Conservation (phyloP, 768 basidiomycete genomes). For the Amanita rimosa region DNA sequence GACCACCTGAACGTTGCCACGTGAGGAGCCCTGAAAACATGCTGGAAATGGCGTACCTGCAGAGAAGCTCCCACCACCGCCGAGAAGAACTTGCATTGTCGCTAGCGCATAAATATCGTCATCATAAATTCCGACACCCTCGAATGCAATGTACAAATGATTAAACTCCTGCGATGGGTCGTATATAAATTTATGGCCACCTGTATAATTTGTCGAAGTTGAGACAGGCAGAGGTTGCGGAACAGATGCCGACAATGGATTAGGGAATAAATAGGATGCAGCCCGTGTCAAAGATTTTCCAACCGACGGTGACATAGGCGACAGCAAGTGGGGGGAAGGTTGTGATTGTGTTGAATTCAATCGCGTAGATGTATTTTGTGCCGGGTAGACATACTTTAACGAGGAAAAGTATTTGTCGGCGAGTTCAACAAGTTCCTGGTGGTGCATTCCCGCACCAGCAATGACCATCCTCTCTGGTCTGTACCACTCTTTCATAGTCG, state of each 20-base stretch:
- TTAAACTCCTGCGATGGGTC: conserved; percentile 64
- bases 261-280: conserved; percentile 63
- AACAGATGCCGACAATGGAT: conserved; percentile 16
- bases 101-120: conserved; percentile 90
- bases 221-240: conserved; percentile 17
- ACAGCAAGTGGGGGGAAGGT: conserved; percentile 47
- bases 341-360: conserved; percentile 17
- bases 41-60: conserved; percentile 40
- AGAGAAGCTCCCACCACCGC: conserved; percentile 94
- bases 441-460: conserved; percentile 87
- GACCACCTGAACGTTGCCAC: conserved; percentile 50
- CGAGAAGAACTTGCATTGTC: conserved; percentile 89
- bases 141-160: conserved; percentile 88
- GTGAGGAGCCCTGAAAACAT: neutral
- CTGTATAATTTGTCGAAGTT: conserved; percentile 59
- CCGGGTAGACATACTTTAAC: conserved; percentile 28
- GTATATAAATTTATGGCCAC: conserved; percentile 66
- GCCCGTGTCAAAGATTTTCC: conserved; percentile 66
- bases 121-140: conserved; percentile 84
- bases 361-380: conserved; percentile 16
- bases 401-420: conserved; percentile 77
- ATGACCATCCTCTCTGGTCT: conserved; percentile 91
- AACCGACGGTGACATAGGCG: conserved; percentile 38
- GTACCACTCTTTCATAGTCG: conserved; percentile 74
- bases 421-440: conserved; percentile 80